A percentile compares a stretch with the other conserved stretches of the same genome.
Conservation (phyloP, 2,329 filamentous ascomycete genomes). For the Paecilomyces fulvus region DNA sequence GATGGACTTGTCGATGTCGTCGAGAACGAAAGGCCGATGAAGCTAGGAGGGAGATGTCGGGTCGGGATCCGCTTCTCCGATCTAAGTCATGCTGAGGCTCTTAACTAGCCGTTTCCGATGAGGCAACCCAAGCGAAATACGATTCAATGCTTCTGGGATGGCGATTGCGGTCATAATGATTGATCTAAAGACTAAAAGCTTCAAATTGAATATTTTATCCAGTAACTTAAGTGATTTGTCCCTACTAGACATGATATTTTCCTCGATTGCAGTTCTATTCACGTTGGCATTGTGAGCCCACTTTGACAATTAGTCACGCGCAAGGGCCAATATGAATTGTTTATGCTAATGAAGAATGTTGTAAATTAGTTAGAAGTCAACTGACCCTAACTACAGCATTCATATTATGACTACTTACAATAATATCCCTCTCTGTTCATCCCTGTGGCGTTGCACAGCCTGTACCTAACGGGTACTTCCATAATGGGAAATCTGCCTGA, state of each 20-base stretch:
- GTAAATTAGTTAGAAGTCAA: neutral
- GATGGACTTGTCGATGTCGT: constrained; percentile 4
- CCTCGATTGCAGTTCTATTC: neutral
- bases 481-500: constrained; percentile 1
- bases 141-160: too few species aligned
- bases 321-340: neutral
- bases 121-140: neutral
- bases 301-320: neutral
- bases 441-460: neutral
- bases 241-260: neutral
- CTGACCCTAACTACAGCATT: too few species aligned
- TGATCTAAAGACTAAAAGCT: too few species aligned
- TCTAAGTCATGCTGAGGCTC: constrained; percentile 2
- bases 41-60: constrained; percentile 1
- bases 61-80: neutral
- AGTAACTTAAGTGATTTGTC: too few species aligned
- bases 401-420: neutral
- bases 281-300: neutral
- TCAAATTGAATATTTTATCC: too few species aligned
- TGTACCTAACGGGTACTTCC: neutral
- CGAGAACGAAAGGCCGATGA: constrained; percentile 5
- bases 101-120: neutral
- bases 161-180: too few species aligned
- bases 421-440: neutral
- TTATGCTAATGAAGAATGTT: neutral